Evolutionary conservation across 2,329 filamentous ascomycete species (phyloP), one percentile per base, ranked within the genome.

Genomic region (Colletotrichum phormii): DNA sequence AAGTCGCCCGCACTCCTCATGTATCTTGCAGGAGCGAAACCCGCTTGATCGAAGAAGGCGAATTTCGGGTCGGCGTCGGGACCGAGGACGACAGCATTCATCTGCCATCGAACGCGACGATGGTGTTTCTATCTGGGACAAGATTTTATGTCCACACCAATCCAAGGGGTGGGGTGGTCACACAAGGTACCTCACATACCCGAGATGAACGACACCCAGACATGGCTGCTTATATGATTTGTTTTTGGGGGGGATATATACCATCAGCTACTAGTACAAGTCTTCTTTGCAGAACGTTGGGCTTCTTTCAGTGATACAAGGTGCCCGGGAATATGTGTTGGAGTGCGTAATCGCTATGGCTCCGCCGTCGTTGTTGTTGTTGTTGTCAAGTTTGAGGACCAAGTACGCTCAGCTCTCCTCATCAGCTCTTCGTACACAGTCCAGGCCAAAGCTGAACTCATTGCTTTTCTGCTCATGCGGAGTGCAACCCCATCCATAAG

Each of bases 401-500:
- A 75, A n/a, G 66, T 71, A 49, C 74, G 74, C 76, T 87, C 85
- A 24, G 93, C 93, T 77, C 93, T 88, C 73, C 95, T 86, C 75
- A 98, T 93, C 77, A 98, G 83, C 82, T 98, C 96, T 84, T 99
- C 97, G 80, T 99, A 99, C 53, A 98, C 88, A 11, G 96, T 98
- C 97, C 97, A 99, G 8, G 96, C 96, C 76, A 98, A 87, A n/a
- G 97, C 97, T 64, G 93, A 96, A 82, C 95, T 98, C 57, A 98
- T 84, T 5, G 95, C 96, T 82, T 99, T 99, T 77, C 97, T 89
- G 58, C 92, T 93, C 87, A 98, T 97, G 69, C 97, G 89, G 76
- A 99, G 85, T 1, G 90, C 94, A 68, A 99, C 83, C 1, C 97
- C 97, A 81, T 97, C 93, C 83, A 97, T 95, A 71, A 99, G 87